Conservation (phyloP, 768 basidiomycete species). For the Hortiboletus campestris region DNA sequence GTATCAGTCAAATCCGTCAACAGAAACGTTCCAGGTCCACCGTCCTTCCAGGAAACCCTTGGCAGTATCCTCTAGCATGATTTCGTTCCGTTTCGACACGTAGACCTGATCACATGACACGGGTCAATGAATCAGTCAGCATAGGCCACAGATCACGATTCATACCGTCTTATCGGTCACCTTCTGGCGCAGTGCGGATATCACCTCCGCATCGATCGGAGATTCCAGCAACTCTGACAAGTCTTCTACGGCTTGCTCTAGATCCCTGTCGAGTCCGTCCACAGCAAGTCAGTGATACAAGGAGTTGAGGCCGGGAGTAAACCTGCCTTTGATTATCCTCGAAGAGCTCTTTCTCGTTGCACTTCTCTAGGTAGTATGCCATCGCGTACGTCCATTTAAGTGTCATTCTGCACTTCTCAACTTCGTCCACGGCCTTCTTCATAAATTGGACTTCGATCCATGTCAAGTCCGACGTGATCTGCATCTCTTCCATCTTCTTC, state of each 20-base stretch:
- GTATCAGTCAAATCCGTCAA: constrained; percentile 66
- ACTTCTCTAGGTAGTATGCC: constrained; percentile 92
- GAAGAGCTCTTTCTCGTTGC: constrained; percentile 92
- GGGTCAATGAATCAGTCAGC: background rate
- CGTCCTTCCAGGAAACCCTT: constrained; percentile 82
- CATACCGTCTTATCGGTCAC: constrained; percentile 94
- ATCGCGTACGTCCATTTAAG: constrained; percentile 99
- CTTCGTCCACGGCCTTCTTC: constrained; percentile 95
- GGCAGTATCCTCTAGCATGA: constrained; percentile 92
- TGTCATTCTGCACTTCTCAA: constrained; percentile 87
- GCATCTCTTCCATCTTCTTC: constrained; percentile 99
- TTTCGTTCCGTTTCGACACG: constrained; percentile 95
- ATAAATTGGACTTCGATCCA: constrained; percentile 99
- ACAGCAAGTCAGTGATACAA: background rate
- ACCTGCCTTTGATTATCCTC: constrained; percentile 93
- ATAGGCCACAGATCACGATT: constrained; percentile 5
- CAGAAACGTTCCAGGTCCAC: constrained; percentile 75
- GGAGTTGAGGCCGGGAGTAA: background rate
- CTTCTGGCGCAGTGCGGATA: constrained; percentile 80
- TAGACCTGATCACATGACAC: constrained; percentile 55
- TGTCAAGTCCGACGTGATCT: constrained; percentile 83
- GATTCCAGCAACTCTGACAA: constrained; percentile 89
- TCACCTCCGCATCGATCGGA: constrained; percentile 83
- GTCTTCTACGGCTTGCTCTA: constrained; percentile 94
- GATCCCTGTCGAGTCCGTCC: constrained; percentile 52